Conservation (phyloP, 1,139 yeast genomes). For the Suhomyces bokatorum region DNA sequence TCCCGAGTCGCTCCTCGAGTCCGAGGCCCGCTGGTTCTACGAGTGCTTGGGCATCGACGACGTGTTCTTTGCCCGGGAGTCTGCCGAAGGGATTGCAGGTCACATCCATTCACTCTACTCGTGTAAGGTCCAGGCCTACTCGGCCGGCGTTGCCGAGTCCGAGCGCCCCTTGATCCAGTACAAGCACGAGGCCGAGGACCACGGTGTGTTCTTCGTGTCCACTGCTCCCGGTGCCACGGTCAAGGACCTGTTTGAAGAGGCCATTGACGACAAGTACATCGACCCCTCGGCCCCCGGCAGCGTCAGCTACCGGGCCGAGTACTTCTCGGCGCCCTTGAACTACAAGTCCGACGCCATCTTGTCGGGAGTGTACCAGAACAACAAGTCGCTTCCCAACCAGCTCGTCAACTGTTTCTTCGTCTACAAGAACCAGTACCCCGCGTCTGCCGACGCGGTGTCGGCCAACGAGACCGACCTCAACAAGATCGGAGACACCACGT, state of each 20-base stretch:
- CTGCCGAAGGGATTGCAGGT: conserved; percentile 76
- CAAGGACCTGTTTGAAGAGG: conserved; percentile 53
- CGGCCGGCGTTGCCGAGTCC: conserved; percentile 26
- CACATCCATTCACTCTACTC: conserved; percentile 88
- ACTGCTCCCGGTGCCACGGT: conserved; percentile 40
- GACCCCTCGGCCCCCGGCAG: conserved; percentile 51
- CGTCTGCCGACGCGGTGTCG: conserved; percentile 25
- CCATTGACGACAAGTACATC: conserved; percentile 80
- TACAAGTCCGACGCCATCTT: conserved; percentile 49
- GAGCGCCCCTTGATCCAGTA: conserved; percentile 63
- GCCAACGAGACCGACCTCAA: conserved; percentile 53
- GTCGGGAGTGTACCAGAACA: conserved; percentile 41
- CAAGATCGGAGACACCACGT: conserved; percentile 76
- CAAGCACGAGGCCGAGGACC: conserved; percentile 75
- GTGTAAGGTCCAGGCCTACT: conserved; percentile 85
- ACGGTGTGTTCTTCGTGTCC: conserved; percentile 90
- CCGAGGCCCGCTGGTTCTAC: conserved; percentile 90
- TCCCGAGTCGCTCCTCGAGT: conserved; percentile 82
- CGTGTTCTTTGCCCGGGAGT: conserved; percentile 84
- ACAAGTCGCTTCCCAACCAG: conserved; percentile 41
- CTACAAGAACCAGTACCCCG: conserved; percentile 68
- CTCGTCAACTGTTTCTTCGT: conserved; percentile 81
- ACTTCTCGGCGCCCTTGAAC: conserved; percentile 70
- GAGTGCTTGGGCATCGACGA: conserved; percentile 86
- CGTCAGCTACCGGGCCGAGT: conserved; percentile 71